Evolutionary conservation across 441 rosid species (phyloP).

Genomic region (Croton setiger): DNA sequence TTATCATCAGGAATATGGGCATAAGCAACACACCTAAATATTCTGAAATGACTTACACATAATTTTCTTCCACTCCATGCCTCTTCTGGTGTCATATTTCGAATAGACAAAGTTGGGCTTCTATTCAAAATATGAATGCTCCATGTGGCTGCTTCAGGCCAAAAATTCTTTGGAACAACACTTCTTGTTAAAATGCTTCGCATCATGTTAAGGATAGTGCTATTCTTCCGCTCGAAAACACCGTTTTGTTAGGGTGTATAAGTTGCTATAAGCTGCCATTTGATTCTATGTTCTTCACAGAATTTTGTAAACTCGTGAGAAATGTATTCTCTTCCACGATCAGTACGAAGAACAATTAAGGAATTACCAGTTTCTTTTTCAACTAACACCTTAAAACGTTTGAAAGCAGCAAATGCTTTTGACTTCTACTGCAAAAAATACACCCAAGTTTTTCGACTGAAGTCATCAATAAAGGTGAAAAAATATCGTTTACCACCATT

Average conservation of each 20-base stretch:
- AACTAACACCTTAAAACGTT: too few species aligned
- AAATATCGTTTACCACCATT: constrained; percentile 2
- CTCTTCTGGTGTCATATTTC: constrained; percentile 7
- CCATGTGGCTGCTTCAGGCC: constrained; percentile 17
- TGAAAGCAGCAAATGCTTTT: too few species aligned
- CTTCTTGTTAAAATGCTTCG: constrained; percentile 1
- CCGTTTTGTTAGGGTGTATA: not conserved
- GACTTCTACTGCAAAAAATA: too few species aligned
- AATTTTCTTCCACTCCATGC: not conserved
- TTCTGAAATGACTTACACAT: not conserved
- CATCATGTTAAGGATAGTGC: constrained; percentile 4
- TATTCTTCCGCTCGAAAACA: constrained; percentile 1
- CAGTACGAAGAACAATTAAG: not conserved
- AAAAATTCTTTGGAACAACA: not conserved
- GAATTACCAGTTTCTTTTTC: not conserved
- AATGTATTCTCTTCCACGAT: constrained; percentile 12
- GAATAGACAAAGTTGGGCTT: not conserved
- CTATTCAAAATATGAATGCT: constrained; percentile 19
- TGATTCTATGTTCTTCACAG: constrained; percentile 2
- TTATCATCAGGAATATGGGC: not conserved
- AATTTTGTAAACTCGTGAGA: not conserved
- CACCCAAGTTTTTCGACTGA: too few species aligned
- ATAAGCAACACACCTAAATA: not conserved
- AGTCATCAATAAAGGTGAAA: constrained; percentile 7
- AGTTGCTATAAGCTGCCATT: not conserved